A percentile compares a stretch with the other conserved stretches of the same genome.
Evolutionary conservation across 1,139 yeast genomes (phyloP).

Genomic region (Geotrichum reessii): DNA sequence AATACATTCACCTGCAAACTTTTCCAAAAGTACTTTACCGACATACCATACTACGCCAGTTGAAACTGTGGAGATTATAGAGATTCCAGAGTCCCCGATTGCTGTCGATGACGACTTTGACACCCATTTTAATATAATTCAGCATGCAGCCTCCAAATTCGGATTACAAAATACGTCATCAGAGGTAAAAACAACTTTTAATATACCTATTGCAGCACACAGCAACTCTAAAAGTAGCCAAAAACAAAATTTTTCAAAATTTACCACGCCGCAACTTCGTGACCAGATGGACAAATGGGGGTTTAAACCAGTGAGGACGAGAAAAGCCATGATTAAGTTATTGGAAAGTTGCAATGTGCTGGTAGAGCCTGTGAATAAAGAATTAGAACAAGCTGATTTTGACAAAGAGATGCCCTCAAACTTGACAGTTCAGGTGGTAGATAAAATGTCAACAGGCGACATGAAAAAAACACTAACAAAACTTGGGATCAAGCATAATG

Average conservation of each 20-base stretch:
- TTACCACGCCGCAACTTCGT: constrained; percentile 6
- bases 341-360: constrained; percentile 14
- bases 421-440: not conserved
- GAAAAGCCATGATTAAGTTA: constrained; percentile 11
- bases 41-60: not conserved
- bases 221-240: not conserved
- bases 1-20: not conserved
- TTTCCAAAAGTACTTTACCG: too few relatives aligned
- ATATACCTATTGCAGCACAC: not conserved
- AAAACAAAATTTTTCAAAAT: constrained; percentile 8
- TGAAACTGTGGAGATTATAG: constrained; percentile 4
- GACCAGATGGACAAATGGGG: constrained; percentile 17
- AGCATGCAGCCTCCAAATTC: not conserved
- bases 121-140: constrained; percentile 3
- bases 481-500: constrained; percentile 8
- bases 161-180: not conserved
- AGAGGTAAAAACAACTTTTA: not conserved
- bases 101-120: constrained; percentile 1
- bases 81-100: constrained; percentile 11
- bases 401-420: not conserved
- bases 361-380: not conserved
- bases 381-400: not conserved
- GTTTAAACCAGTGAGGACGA: constrained; percentile 11
- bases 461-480: constrained; percentile 1
- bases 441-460: constrained; percentile 9